A percentile compares a stretch with the other conserved stretches of the same genome.
These are phyloP conservation scores for Capsicum baccatum DNA, from an alignment of 257 asterid species.

Conservation along the genomic window DNA sequence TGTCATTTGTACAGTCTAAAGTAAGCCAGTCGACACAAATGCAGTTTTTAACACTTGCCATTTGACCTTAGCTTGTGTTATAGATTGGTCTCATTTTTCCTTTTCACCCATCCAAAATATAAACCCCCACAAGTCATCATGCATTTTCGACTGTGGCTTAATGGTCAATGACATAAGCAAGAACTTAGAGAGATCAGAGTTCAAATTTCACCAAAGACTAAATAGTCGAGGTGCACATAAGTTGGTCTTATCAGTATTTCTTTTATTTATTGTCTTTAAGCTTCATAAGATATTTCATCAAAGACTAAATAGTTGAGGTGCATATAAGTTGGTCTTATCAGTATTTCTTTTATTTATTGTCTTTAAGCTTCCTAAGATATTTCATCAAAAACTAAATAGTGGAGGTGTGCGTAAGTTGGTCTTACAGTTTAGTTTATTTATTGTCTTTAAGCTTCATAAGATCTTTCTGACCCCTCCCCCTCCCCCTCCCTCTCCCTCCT, in stretches of 20 bases:
- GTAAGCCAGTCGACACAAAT: not conserved
- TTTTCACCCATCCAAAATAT: not conserved
- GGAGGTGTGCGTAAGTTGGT: not conserved
- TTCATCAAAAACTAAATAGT: not conserved
- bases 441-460: not conserved
- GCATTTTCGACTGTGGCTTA: not conserved
- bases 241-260: not conserved
- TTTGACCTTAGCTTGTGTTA: not conserved
- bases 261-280: not conserved
- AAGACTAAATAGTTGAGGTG: not conserved
- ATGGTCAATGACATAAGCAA: not conserved
- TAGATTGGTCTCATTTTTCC: not conserved
- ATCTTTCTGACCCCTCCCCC: not conserved
- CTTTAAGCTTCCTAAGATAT: not conserved
- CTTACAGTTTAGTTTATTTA: not conserved
- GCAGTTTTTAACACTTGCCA: not conserved
- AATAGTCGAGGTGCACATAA: not conserved
- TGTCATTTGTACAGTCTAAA: conserved; percentile 19
- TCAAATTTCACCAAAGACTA: not conserved
- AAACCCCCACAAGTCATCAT: not conserved
- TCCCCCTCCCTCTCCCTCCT: too few relatives aligned
- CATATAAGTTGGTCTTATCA: not conserved
- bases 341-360: not conserved
- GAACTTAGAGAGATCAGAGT: not conserved
- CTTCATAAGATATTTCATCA: not conserved